Base-by-base conservation (phyloP, 2,329 filamentous ascomycete species). In the Xylariaceae sp. region DNA sequence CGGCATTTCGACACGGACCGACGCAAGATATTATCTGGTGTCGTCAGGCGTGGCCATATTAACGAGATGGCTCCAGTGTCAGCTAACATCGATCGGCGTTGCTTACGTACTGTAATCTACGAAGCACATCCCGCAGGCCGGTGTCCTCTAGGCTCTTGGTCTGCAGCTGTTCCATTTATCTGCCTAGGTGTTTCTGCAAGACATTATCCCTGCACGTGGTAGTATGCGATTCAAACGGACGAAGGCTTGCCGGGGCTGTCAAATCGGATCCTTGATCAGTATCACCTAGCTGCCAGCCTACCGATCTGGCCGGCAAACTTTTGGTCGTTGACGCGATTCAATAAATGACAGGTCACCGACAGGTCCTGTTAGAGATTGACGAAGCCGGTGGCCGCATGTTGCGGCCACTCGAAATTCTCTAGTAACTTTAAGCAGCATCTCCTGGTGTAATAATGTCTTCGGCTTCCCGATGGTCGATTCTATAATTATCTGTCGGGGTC, bases 161-260 rank as follows among this genome's bases (percentile, higher is more conserved):
- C 26, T 63, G 52, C 49, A 61, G 52, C 19, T 44, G 52, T 42
- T 32, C 50, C 48, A 49, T 45, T 44, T 50, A 52, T 52, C 50
- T 41, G 58, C 56, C 40, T 56, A 60, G 32, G 32, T 37, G 32
- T 57, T 48, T 62, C 52, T 53, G 57, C 57, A 55, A 65, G 63
- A 65, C 63, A 65, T 62, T 21, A 50, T 19, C 45, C 52, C 61
- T 63, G 61, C 61, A 63, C 60, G 54, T 50, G 32, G 55, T 52
- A 41, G 60, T 56, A 56, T 60, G 50, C 46, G 50, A 50, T 41
- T 52, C 40, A 57, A 56, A 55, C 40, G 37, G 54, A 29, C 41
- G 26, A 44, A 18, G 44, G 50, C 59, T 51, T 41, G 49, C 44
- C 44, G 32, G 37, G 49, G 41, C 49, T 40, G 45, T 52, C 60